Base-by-base conservation (phyloP, 768 basidiomycete species). In the Chalciporus chontae region DNA sequence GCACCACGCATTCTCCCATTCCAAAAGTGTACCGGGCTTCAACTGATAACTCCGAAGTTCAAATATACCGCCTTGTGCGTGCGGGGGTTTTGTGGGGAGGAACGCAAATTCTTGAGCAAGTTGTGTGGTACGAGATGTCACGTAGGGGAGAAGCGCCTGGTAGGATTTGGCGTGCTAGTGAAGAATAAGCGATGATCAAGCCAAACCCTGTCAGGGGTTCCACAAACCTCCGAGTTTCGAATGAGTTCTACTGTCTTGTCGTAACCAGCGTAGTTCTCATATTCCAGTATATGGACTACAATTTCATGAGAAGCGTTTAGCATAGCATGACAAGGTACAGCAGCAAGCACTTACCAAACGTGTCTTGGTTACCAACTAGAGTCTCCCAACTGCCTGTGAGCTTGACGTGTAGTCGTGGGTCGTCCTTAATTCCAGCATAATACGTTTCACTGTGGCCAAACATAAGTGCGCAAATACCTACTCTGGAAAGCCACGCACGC, bases 341-440 rank as follows among this genome's bases (percentile, higher is more conserved):
- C 18, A 27, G 60, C 78, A 73, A 52, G 75, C 56, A 57, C 75
- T 52, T 43, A 82, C 83, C 75, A 65, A 92, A 95, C 2, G 81
- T 84, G 61, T 97, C 96, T 52, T 94, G 87, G 51, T 91, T 84
- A 37, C 96, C 96, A 26, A 98, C 80, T 17, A 90, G 60, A 1
- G 87, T 84, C 70, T 98, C 94, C 90, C 93, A 99, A 59, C 85
- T 90, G 18, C 95, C 96, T 1, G 88, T 91, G 51, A 98, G 76
- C 67, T 95, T 94, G 49, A 95, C 85, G 45, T 86, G 78, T 44
- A 94, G 67, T 37, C 80, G 75, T 21, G 81, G 67, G 58, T 91
- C 88, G 44, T 81, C 77, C 67, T 84, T 84, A 52, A 98, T 74
- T 15, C 85, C 85, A 18, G 78, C 77, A 65, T 94, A 97, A 70